phyloP scores from a whole-genome alignment of 2,329 filamentous ascomycete species.

The Colletotrichum gigasporum region DNA sequence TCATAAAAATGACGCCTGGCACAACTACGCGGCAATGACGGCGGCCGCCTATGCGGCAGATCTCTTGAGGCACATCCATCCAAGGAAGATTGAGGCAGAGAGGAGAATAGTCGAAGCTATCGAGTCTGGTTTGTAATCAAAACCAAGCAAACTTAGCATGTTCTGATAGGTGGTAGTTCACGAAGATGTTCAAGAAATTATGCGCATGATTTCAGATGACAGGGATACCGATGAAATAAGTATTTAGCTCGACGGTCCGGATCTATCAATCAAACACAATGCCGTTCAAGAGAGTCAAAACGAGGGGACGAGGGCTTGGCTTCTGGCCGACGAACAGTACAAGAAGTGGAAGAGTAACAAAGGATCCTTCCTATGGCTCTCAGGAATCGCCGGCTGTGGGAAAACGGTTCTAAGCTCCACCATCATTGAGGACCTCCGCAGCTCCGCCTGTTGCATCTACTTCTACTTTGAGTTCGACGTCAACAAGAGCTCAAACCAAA shows the following conservation, averaged over 20 bases:
- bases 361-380: background rate
- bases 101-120: background rate
- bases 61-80: conserved; percentile 21
- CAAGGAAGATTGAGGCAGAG: background rate
- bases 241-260: background rate
- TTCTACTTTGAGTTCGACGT: background rate
- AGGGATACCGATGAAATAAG: background rate
- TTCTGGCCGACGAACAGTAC: background rate
- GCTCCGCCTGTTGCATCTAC: background rate
- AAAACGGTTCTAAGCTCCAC: background rate
- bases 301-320: background rate
- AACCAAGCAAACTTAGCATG: background rate
- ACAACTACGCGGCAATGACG: conserved; percentile 40
- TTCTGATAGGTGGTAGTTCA: too few species aligned
- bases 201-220: too few species aligned
- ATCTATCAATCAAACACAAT: background rate
- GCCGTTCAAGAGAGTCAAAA: background rate
- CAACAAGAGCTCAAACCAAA: background rate
- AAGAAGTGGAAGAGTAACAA: background rate
- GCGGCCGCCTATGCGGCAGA: conserved; percentile 42
- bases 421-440: background rate
- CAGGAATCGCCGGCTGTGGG: background rate
- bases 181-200: background rate
- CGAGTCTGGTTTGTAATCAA: background rate
- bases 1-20: conserved; percentile 43